Conservation (phyloP, 495 filamentous ascomycete genomes). For the Xylaria intraflava region DNA sequence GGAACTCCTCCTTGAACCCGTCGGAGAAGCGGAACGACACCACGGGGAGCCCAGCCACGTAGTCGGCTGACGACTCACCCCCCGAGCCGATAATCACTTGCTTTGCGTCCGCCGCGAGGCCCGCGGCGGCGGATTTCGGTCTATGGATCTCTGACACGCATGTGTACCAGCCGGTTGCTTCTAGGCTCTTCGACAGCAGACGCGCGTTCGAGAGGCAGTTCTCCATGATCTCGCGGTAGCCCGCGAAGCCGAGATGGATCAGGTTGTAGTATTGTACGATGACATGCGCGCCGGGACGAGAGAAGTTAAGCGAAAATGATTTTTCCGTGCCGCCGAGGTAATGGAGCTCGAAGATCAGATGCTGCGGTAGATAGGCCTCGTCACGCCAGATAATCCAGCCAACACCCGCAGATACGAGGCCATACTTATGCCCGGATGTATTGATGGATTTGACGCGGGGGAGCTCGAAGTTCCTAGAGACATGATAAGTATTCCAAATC, state of each 20-base stretch:
- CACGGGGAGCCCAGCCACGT: constrained; percentile 63
- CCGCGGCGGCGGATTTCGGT: constrained; percentile 17
- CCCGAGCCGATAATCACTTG: constrained; percentile 22
- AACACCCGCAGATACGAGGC: constrained; percentile 63
- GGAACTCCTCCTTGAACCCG: constrained; percentile 54
- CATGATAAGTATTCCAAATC: constrained; percentile 1
- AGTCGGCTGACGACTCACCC: constrained; percentile 51
- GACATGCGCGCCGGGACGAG: constrained; percentile 62
- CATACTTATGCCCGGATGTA: constrained; percentile 67
- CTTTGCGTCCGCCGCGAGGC: constrained; percentile 25
- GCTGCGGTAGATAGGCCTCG: constrained; percentile 58
- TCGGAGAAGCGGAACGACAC: constrained; percentile 63
- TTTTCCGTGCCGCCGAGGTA: constrained; percentile 71
- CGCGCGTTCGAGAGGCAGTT: constrained; percentile 65
- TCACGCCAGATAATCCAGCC: constrained; percentile 75
- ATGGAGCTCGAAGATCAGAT: constrained; percentile 67
- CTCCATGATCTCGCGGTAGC: constrained; percentile 62
- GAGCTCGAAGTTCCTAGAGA: constrained; percentile 57
- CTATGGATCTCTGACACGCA: constrained; percentile 67
- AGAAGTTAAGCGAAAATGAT: constrained; percentile 72
- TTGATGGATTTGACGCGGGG: constrained; percentile 72
- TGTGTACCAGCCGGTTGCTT: constrained; percentile 62
- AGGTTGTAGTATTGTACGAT: constrained; percentile 74
- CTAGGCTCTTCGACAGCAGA: constrained; percentile 59
- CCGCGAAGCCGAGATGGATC: constrained; percentile 62